Percentiles rank a stretch among this genome's conserved stretches.
phyloP scores from a whole-genome alignment of 2,329 filamentous ascomycete genomes.

The Teratosphaeria gauchensis region DNA sequence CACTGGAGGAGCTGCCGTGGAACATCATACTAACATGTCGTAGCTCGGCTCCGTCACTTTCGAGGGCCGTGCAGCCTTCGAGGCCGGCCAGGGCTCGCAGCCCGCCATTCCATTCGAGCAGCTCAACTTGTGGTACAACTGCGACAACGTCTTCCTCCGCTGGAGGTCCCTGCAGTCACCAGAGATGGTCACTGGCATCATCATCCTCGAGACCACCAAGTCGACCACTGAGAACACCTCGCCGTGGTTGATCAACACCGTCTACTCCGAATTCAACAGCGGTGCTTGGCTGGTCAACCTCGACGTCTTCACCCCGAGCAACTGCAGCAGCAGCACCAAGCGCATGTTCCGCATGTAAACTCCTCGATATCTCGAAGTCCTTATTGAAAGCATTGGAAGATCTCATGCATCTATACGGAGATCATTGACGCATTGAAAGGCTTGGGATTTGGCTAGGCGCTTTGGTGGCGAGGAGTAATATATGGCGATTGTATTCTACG shows the following conservation, averaged over 20 bases:
- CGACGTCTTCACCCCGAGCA: slow-evolving; percentile 19
- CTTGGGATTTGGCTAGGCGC: not conserved
- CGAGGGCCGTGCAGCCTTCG: slow-evolving; percentile 16
- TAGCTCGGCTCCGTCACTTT: slow-evolving; percentile 21
- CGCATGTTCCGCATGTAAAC: slow-evolving; percentile 5
- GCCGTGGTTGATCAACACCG: slow-evolving; percentile 23
- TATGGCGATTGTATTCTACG: not conserved
- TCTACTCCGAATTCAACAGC: slow-evolving; percentile 27
- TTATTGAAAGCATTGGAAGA: not conserved
- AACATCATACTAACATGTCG: slow-evolving; percentile 19
- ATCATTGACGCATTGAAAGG: not conserved
- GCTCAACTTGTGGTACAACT: slow-evolving; percentile 23
- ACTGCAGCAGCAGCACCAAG: slow-evolving; percentile 9
- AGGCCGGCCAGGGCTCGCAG: slow-evolving; percentile 21
- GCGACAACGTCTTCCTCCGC: slow-evolving; percentile 22
- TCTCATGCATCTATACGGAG: not conserved
- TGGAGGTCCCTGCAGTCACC: slow-evolving; percentile 14
- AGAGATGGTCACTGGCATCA: slow-evolving; percentile 19
- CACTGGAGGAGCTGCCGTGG: slow-evolving; percentile 6
- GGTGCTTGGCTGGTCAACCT: slow-evolving; percentile 26
- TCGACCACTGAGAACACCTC: slow-evolving; percentile 5
- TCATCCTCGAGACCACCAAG: slow-evolving; percentile 18
- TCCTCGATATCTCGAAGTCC: not conserved
- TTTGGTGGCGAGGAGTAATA: not conserved
- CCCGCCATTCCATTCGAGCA: slow-evolving; percentile 22